phyloP scores from a whole-genome alignment of 2,329 filamentous ascomycete genomes.

The Pseudovirgaria hyperparasitica region DNA sequence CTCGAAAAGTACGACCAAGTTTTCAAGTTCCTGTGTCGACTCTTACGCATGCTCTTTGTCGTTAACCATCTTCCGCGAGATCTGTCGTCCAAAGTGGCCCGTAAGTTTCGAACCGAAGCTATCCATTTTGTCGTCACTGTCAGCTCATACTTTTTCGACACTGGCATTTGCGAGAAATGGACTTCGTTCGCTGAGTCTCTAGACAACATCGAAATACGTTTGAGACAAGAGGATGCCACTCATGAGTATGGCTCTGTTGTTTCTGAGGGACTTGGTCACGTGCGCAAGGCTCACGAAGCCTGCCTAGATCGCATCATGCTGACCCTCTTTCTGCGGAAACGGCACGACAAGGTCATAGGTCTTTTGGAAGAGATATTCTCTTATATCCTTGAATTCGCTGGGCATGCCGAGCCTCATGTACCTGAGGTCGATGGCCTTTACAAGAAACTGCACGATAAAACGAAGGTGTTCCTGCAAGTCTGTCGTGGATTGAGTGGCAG shows the following conservation, averaged over 20 bases:
- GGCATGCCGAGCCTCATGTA: slow-evolving; percentile 28
- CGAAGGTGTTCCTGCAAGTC: slow-evolving; percentile 61
- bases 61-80: slow-evolving; percentile 31
- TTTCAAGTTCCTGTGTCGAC: slow-evolving; percentile 66
- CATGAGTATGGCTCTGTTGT: slow-evolving; percentile 33
- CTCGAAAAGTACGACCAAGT: slow-evolving; percentile 74
- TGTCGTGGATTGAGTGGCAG: slow-evolving; percentile 57
- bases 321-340: slow-evolving; percentile 58
- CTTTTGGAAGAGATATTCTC: slow-evolving; percentile 67
- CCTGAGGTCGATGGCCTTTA: slow-evolving; percentile 43
- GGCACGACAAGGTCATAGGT: slow-evolving; percentile 59
- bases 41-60: slow-evolving; percentile 68
- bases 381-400: slow-evolving; percentile 58
- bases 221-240: slow-evolving; percentile 32
- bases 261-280: slow-evolving; percentile 49
- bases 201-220: slow-evolving; percentile 44
- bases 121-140: slow-evolving; percentile 67
- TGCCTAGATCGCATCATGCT: slow-evolving; percentile 65
- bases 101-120: slow-evolving; percentile 56
- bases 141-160: slow-evolving; percentile 67
- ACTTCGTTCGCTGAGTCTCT: slow-evolving; percentile 54
- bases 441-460: slow-evolving; percentile 53
- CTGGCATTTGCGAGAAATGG: slow-evolving; percentile 65
- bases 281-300: slow-evolving; percentile 58
- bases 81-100: slow-evolving; percentile 11